Evolutionary conservation across 2,329 filamentous ascomycete genomes (phyloP).

Genomic region (Colletotrichum siamense): DNA sequence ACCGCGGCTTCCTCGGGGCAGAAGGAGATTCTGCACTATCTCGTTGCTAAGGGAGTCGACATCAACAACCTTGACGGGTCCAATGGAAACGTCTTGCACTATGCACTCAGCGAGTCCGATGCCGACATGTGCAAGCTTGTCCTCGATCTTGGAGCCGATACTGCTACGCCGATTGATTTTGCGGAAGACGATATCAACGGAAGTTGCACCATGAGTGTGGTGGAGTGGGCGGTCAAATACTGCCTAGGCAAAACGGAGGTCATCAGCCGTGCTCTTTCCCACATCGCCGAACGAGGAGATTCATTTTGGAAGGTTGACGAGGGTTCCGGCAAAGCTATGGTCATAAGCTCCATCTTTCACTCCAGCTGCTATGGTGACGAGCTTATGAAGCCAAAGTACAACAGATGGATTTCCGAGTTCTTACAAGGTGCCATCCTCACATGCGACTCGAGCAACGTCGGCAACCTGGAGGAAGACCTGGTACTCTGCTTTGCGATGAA

Average conservation of each 20-base stretch:
- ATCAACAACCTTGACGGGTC: neutral
- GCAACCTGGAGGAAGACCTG: fast-evolving
- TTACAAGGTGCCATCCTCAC: neutral
- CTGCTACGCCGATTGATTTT: fast-evolving
- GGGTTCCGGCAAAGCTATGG: fast-evolving
- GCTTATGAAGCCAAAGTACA: neutral
- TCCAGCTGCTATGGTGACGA: fast-evolving
- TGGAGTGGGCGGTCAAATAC: neutral
- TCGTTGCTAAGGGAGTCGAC: too few species aligned
- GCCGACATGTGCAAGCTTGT: neutral
- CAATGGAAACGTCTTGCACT: neutral
- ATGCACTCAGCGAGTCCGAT: neutral
- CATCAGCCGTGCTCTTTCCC: neutral
- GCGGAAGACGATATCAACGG: fast-evolving
- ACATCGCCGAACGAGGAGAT: neutral
- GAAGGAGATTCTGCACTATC: neutral
- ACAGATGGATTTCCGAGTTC: neutral
- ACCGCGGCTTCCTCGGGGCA: neutral
- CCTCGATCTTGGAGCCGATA: fast-evolving
- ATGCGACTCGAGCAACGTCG: neutral
- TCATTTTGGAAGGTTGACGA: neutral
- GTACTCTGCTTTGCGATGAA: fast-evolving
- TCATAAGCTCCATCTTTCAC: neutral
- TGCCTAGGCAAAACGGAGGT: fast-evolving
- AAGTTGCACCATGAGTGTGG: neutral